Conservation (phyloP, 1,284 basidiomycete species). For the Malassezia slooffiae region DNA sequence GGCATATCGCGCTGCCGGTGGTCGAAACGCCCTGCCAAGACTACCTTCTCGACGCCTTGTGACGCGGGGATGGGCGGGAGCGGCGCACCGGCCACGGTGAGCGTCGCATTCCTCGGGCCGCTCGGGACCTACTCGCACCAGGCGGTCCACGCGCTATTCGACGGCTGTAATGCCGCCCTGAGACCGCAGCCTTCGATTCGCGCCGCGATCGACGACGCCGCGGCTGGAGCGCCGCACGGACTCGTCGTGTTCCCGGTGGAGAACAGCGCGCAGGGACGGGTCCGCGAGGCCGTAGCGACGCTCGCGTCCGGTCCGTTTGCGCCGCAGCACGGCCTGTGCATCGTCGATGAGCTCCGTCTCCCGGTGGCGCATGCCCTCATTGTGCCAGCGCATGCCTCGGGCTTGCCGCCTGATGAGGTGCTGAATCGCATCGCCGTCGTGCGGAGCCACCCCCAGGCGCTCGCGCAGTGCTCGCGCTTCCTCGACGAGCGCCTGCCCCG, state of each 20-base stretch:
- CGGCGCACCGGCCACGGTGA: too few relatives aligned
- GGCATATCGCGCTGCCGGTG: too few relatives aligned
- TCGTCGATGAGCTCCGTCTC: constrained; percentile 9
- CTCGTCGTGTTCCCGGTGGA: constrained; percentile 5
- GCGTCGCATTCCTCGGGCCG: constrained; percentile 9
- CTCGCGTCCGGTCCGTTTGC: constrained; percentile 1
- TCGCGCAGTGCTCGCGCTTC: constrained; percentile 12
- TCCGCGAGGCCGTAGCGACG: constrained; percentile 4
- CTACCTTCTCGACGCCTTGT: too few relatives aligned
- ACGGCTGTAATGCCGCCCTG: not conserved
- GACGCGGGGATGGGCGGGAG: too few relatives aligned
- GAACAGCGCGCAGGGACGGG: constrained; percentile 6
- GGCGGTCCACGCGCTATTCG: constrained; percentile 1
- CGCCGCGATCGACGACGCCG: not conserved
- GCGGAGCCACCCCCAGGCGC: constrained; percentile 13
- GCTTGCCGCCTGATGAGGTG: not conserved
- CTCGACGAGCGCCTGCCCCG: constrained; percentile 2
- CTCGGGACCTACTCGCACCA: constrained; percentile 15
- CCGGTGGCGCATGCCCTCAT: constrained; percentile 8
- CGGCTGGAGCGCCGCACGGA: not conserved
- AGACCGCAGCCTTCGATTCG: not conserved
- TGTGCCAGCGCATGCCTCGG: not conserved
- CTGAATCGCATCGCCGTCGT: constrained; percentile 1
- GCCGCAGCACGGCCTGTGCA: not conserved
- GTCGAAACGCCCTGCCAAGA: too few relatives aligned